Conservation (phyloP, 2,329 filamentous ascomycete species). For the Beauveria caledonica region DNA sequence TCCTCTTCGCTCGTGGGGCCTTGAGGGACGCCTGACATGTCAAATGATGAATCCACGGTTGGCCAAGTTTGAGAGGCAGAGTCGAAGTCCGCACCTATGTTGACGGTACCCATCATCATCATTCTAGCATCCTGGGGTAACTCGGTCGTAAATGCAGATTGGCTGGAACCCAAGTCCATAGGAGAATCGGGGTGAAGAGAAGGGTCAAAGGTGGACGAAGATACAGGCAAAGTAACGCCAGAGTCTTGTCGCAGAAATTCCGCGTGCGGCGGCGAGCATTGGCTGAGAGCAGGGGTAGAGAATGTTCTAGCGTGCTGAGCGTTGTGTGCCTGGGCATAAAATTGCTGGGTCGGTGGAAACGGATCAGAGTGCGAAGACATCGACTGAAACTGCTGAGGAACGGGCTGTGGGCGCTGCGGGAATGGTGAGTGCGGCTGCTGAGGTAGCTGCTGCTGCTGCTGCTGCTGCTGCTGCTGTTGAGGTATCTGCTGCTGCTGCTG, state of each 20-base stretch:
- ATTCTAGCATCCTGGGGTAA: constrained; percentile 35
- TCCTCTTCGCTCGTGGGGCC: background rate
- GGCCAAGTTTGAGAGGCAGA: constrained; percentile 12
- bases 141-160: constrained; percentile 34
- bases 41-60: constrained; percentile 7
- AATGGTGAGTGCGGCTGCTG: background rate
- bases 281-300: background rate
- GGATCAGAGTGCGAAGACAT: background rate
- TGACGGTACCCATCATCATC: constrained; percentile 29
- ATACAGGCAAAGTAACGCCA: background rate
- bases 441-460: background rate
- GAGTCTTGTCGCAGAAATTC: background rate
- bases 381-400: constrained; percentile 9
- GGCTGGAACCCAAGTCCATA: constrained; percentile 15
- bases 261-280: background rate
- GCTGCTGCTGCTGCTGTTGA: background rate
- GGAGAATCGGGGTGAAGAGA: constrained; percentile 15
- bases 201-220: background rate
- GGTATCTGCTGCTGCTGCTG: background rate
- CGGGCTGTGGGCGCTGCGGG: background rate
- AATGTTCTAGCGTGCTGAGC: background rate
- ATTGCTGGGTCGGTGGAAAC: background rate
- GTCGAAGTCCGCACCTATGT: constrained; percentile 21
- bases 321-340: background rate
- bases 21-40: background rate